phyloP scores from a whole-genome alignment of 208 protist genomes.

The Crithidia expoeki region DNA sequence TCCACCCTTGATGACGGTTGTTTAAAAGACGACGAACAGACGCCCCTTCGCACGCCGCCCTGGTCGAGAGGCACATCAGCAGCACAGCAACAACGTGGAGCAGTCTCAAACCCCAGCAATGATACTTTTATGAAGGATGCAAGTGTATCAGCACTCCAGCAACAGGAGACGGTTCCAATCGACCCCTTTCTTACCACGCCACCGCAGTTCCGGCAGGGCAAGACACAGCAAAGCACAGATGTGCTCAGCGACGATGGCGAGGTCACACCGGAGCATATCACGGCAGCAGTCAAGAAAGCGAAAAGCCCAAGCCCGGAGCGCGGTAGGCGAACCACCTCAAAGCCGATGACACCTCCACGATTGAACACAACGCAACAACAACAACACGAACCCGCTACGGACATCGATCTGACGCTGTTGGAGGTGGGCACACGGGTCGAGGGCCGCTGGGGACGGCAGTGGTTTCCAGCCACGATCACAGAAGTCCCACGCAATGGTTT shows the following conservation, averaged over 20 bases:
- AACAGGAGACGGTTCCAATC: slow-evolving; percentile 20
- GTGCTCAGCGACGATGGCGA: slow-evolving; percentile 1
- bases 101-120: not conserved
- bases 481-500: slow-evolving; percentile 56
- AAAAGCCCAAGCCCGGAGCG: not conserved
- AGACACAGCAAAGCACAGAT: not conserved
- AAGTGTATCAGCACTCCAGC: slow-evolving; percentile 1
- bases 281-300: not conserved
- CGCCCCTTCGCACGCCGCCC: slow-evolving; percentile 10
- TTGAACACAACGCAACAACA: not conserved
- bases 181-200: slow-evolving; percentile 39
- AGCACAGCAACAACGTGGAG: not conserved
- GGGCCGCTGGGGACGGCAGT: slow-evolving; percentile 55
- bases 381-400: not conserved
- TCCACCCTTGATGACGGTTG: slow-evolving; percentile 36
- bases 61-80: not conserved
- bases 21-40: slow-evolving; percentile 30
- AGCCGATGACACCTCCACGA: slow-evolving; percentile 3
- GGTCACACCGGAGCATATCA: not conserved
- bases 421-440: slow-evolving; percentile 56
- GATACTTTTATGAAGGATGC: not conserved
- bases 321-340: not conserved
- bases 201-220: slow-evolving; percentile 11
- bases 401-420: slow-evolving; percentile 14
- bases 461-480: slow-evolving; percentile 53